Evolutionary conservation across 495 filamentous ascomycete genomes (phyloP), one percentile per base, ranked within the genome.

Genomic region (Penicillium silybi): DNA sequence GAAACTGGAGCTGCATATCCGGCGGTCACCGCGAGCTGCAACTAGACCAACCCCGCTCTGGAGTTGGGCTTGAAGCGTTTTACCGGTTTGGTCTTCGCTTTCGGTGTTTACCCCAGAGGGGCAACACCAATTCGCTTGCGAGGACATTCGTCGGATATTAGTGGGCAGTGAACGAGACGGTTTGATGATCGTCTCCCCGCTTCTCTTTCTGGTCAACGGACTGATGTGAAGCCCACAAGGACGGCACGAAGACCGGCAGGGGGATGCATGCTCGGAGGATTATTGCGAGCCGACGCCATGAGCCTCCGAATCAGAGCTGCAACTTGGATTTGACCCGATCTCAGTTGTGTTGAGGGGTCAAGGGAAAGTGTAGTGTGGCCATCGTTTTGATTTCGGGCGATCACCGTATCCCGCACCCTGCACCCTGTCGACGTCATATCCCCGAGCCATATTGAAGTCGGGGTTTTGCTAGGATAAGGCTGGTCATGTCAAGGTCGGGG

Each of bases 11-110:
- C 17, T 29, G 50, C 43, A 41, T 26, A 26, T 23, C 27, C 50
- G 43, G 53, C 42, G 48, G 53, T 45, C 53, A 51, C 53, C 48
- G 48, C 41, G 22, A 41, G 25, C 8, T 10, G 26, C 17, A 42
- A 20, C 41, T 6, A 43, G 19, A 25, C 19, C 5, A 26, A 22
- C 18, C 22, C 41, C 41, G 13, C 46, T 39, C 8, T 25, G 17
- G 20, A n/a, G n/a, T n/a, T n/a, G n/a, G n/a, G n/a, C n/a, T n/a
- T 35, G 46, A 26, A 11, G 15, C 22, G 35, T 27, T n/a, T 17
- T 39, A 11, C 20, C 20, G 13, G 19, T 48, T 37, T 26, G 23
- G 34, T 22, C 47, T 23, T 35, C n/a, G 29, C 13, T 41, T 39
- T 27, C 17, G 34, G 34, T 17, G 25, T 41, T 41, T 18, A 17